Percentiles rank a stretch among this genome's conserved stretches.
These are phyloP conservation scores for Arthrobotrys iridis DNA, from an alignment of 2,329 filamentous ascomycete genomes.

Conservation along the genomic window DNA sequence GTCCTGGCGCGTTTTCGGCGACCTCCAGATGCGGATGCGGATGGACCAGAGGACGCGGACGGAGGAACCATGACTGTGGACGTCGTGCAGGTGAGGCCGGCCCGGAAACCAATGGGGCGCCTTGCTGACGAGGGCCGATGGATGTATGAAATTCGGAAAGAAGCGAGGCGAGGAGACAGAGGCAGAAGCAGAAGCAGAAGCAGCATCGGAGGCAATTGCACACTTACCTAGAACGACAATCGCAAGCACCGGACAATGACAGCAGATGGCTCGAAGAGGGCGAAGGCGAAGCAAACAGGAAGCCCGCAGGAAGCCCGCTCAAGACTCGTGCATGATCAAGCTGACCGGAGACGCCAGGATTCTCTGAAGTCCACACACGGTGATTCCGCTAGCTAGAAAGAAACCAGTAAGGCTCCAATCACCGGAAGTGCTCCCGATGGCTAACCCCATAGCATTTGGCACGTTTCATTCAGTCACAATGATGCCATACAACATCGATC, in stretches of 20 bases:
- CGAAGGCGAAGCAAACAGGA: slow-evolving; percentile 7
- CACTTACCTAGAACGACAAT: neutral
- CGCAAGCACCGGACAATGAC: neutral
- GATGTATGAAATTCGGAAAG: slow-evolving; percentile 39
- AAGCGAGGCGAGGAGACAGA: slow-evolving; percentile 22
- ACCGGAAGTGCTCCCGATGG: slow-evolving; percentile 53
- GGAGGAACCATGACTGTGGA: neutral
- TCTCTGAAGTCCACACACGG: slow-evolving; percentile 14
- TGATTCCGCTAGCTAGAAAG: neutral
- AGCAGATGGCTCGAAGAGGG: neutral
- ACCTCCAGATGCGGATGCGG: slow-evolving; percentile 14
- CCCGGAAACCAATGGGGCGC: slow-evolving; percentile 29
- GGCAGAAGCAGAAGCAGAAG: neutral
- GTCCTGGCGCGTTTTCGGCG: slow-evolving; percentile 46
- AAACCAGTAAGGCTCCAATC: slow-evolving; percentile 42
- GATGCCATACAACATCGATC: slow-evolving; percentile 54
- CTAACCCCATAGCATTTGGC: slow-evolving; percentile 40
- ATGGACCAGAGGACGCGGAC: slow-evolving; percentile 1
- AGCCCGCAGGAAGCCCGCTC: slow-evolving; percentile 10
- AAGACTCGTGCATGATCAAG: slow-evolving; percentile 6
- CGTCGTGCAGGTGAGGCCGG: slow-evolving; percentile 19
- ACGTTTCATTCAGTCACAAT: slow-evolving; percentile 53
- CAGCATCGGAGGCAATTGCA: too few relatives aligned
- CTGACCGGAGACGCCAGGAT: slow-evolving; percentile 16
- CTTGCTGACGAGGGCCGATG: slow-evolving; percentile 40